Evolutionary conservation across 352 stramenopile genomes (phyloP), one percentile per base, ranked within the genome.

Genomic region (Aphanomyces euteiches): DNA sequence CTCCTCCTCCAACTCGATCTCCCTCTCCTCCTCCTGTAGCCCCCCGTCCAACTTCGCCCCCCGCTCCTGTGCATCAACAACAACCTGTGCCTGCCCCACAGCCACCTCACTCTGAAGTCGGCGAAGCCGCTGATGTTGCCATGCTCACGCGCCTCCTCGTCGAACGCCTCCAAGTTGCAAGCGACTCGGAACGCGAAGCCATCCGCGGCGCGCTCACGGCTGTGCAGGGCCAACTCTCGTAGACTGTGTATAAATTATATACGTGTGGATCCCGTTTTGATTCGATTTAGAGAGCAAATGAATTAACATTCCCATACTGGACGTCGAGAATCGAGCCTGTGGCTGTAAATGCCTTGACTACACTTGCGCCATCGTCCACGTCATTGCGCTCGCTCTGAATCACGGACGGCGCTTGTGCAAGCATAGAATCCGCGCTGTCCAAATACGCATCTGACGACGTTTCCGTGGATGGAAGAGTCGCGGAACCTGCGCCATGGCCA

Each of bases 201-300:
- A 61, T 70, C 40, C 36, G 43, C 28, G 64, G 28, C 6, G n/a
- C 47, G 12, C 64, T 70, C 1, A 50, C 43, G 43, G n/a, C 12
- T n/a, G 64, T 50, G 19, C 47, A 36, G 4, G 47, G 47, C 13
- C 50, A 70, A 34, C 21, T 47, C 5, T 21, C 15, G 54, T 47
- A 66, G 28, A 66, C 57, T 41, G 21, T 67, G n/a, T 34, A 48
- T 67, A 40, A 56, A 37, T 50, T 65, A 65, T 50, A 61, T 61
- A 61, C 54, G 19, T 21, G n/a, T 53, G 13, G 50, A 12, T 58
- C 50, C 7, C 50, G 17, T 58, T 21, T 12, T 36, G 1, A 10
- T 36, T 21, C 8, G 45, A n/a, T 15, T 15, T 61, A 61, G 5
- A 61, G 21, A 17, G 28, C 28, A 41, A 61, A 61, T 37, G 54